Conservation (phyloP, 2,329 filamentous ascomycete species). For the Orbilia brochopaga region DNA sequence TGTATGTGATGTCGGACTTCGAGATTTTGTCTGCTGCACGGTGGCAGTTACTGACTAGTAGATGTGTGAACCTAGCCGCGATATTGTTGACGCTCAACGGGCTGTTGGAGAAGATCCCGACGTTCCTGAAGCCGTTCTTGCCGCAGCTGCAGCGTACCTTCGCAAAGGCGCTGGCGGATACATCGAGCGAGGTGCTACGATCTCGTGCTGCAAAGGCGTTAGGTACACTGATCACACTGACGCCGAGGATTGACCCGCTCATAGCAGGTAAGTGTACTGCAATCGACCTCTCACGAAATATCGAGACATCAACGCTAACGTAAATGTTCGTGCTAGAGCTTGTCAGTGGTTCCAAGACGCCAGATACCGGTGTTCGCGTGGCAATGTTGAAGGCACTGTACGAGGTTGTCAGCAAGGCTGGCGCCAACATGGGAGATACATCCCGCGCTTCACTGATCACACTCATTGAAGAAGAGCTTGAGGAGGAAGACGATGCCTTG, state of each 20-base stretch:
- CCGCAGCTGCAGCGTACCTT: slow-evolving; percentile 96
- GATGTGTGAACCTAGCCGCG: slow-evolving; percentile 67
- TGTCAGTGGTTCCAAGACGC: slow-evolving; percentile 91
- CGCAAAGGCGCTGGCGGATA: slow-evolving; percentile 91
- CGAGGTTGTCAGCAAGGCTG: slow-evolving; percentile 94
- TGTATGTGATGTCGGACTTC: slow-evolving; percentile 56
- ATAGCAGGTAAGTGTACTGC: slow-evolving; percentile 65
- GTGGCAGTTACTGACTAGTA: background rate
- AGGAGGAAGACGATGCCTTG: slow-evolving; percentile 70
- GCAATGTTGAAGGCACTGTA: slow-evolving; percentile 97
- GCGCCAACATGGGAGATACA: slow-evolving; percentile 89
- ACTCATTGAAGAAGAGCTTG: slow-evolving; percentile 83
- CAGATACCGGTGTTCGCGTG: slow-evolving; percentile 82
- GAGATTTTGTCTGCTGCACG: no score
- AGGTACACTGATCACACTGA: slow-evolving; percentile 93
- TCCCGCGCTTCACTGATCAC: slow-evolving; percentile 84
- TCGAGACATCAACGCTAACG: background rate
- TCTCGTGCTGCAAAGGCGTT: slow-evolving; percentile 89
- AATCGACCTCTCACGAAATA: background rate
- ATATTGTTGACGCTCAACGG: slow-evolving; percentile 95
- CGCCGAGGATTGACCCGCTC: slow-evolving; percentile 90
- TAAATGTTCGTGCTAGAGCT: slow-evolving; percentile 67
- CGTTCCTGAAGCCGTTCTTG: slow-evolving; percentile 93
- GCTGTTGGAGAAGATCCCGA: slow-evolving; percentile 92
- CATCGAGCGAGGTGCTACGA: slow-evolving; percentile 85